Percentiles rank a stretch among this genome's conserved stretches.
phyloP scores from a whole-genome alignment of 345 rosid species.

The Bruguiera gymnorhiza region DNA sequence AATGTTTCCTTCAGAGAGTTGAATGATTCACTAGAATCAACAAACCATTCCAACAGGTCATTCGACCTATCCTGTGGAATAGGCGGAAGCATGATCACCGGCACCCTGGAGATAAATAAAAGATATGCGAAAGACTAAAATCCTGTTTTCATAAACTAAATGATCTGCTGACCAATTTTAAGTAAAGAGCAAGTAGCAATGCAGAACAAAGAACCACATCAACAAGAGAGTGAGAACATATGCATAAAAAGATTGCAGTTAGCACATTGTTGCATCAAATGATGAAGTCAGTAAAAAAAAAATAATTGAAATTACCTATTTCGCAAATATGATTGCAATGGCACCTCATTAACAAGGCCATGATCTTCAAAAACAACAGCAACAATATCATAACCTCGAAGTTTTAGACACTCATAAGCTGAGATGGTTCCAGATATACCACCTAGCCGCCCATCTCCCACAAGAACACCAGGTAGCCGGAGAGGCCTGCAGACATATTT shows the following conservation, averaged over 20 bases:
- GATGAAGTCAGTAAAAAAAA: neutral
- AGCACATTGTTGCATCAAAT: neutral
- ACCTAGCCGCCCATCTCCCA: slow-evolving; percentile 93
- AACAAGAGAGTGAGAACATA: neutral
- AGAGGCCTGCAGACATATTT: slow-evolving; percentile 55
- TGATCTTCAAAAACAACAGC: slow-evolving; percentile 85
- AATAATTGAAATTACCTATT: slow-evolving; percentile 47
- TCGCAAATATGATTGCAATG: slow-evolving; percentile 61
- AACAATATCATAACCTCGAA: slow-evolving; percentile 77
- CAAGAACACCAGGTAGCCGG: slow-evolving; percentile 84
- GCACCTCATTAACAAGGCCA: slow-evolving; percentile 78
- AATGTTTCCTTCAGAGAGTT: slow-evolving; percentile 55
- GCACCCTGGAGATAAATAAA: slow-evolving; percentile 49
- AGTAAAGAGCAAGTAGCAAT: no score
- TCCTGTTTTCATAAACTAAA: neutral
- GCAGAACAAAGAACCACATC: neutral
- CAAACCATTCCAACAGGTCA: slow-evolving; percentile 84
- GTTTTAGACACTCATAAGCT: slow-evolving; percentile 79
- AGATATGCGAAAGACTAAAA: neutral
- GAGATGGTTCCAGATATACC: slow-evolving; percentile 95
- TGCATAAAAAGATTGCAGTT: neutral
- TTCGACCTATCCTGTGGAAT: slow-evolving; percentile 74
- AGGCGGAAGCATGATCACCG: slow-evolving; percentile 78
- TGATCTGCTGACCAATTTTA: no score
- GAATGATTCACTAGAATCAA: slow-evolving; percentile 50